Evolutionary conservation across 331 rosid genomes (phyloP), one percentile per base, ranked within the genome.

Genomic region (Acacia pycnantha): DNA sequence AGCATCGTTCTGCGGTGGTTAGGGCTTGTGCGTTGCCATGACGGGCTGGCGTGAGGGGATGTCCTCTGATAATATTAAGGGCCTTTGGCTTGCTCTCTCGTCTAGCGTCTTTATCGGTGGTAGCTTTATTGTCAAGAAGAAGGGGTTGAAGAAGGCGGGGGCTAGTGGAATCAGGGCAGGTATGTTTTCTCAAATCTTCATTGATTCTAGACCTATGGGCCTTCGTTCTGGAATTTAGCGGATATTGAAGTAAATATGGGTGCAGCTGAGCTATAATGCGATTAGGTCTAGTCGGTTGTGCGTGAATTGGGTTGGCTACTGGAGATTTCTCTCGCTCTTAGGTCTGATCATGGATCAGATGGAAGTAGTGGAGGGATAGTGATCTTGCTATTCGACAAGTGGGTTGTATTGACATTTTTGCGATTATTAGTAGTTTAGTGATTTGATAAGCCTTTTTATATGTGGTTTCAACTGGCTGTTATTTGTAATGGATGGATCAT

Each of bases 81-180:
- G 98, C n/a, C 78, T 95, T 12, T 70, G 87, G 22, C 98, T 95
- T 18, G 98, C 94, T 67, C 86, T 91, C 31, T 96, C 98, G 0
- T 95, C 98, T 0, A 95, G 98, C 79, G 48, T 95, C 75, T 95
- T 95, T 84, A 95, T 95, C 66, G 98, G 98, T 21, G 97, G 91
- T 5, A 93, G 97, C 77, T 95, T 95, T 86, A 95, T 95, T 78
- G 95, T 95, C 40, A 95, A 95, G 85, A 95, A 95, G 81, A 95
- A 95, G 86, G 98, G 98, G n/a, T 84, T 95, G 88, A 95, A 95
- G 91, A 91, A 89, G 76, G 98, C 98, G 2, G 98, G 97, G 26
- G 91, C 97, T 40, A 87, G 94, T 77, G 98, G 98, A 83, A 41
- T 91, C 85, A 87, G 98, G 79, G 98, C 98, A 80, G 98, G 98